These are phyloP conservation scores for Boletus huronensis DNA, from an alignment of 768 basidiomycete species.

Conservation along the genomic window DNA sequence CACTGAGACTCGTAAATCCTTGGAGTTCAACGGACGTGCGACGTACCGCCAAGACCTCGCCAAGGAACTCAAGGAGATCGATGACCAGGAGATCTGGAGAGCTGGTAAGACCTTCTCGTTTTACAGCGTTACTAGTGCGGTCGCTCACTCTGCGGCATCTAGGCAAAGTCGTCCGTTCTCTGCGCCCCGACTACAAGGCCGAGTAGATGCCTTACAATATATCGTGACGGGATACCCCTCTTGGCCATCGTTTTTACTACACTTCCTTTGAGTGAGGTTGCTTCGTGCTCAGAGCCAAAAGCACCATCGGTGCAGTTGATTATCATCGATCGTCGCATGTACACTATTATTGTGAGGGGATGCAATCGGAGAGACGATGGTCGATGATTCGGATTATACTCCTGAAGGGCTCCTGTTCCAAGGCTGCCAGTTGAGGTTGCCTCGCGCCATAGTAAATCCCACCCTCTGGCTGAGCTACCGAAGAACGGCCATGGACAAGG, in stretches of 20 bases:
- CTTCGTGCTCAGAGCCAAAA: conserved; percentile 22
- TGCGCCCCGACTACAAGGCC: conserved; percentile 82
- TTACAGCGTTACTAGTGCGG: not conserved
- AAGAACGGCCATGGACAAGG: conserved; percentile 46
- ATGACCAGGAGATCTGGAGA: conserved; percentile 98
- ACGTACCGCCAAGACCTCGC: conserved; percentile 94
- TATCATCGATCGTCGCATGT: conserved; percentile 15
- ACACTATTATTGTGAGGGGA: conserved; percentile 3
- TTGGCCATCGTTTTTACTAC: conserved; percentile 3
- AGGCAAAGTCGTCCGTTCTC: conserved; percentile 87
- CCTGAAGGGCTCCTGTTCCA: not conserved
- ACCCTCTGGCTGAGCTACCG: not conserved
- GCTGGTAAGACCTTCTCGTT: conserved; percentile 54
- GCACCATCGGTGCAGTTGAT: conserved; percentile 23
- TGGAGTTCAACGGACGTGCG: conserved; percentile 90
- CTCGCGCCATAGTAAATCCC: not conserved
- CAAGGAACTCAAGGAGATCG: conserved; percentile 89
- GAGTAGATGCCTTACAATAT: conserved; percentile 34
- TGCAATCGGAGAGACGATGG: not conserved
- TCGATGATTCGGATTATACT: too few species aligned
- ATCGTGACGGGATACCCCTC: conserved; percentile 7
- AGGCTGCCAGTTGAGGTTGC: not conserved
- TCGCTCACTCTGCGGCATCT: conserved; percentile 4
- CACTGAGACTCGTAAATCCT: conserved; percentile 93
- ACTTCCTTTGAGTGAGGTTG: conserved; percentile 8